These are phyloP conservation scores for Mucor lusitanicus DNA, from an alignment of 371 early-diverging fungal genomes.

Conservation along the genomic window DNA sequence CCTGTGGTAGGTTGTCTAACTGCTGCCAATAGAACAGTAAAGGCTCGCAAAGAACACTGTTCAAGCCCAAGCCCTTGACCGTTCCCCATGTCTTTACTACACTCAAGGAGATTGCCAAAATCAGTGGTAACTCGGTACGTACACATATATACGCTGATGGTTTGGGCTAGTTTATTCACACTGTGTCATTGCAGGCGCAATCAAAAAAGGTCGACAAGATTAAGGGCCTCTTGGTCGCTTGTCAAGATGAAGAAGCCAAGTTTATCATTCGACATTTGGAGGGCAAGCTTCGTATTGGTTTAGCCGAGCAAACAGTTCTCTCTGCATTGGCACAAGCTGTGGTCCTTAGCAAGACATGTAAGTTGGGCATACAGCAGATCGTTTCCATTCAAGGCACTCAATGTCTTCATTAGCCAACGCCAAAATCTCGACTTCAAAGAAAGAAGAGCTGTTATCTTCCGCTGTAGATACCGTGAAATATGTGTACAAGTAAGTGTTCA, in stretches of 20 bases:
- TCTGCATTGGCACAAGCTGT: constrained; percentile 85
- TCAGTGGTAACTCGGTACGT: constrained; percentile 73
- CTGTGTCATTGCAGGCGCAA: constrained; percentile 46
- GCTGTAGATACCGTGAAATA: constrained; percentile 85
- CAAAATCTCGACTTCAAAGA: constrained; percentile 46
- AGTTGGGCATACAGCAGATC: background rate
- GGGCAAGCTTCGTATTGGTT: constrained; percentile 96
- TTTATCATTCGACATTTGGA: constrained; percentile 93
- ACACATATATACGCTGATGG: background rate
- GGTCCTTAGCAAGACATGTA: constrained; percentile 49
- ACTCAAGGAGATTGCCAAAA: constrained; percentile 84
- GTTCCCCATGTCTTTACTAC: constrained; percentile 84
- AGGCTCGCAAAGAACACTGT: constrained; percentile 75
- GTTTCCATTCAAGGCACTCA: background rate
- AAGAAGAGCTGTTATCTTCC: constrained; percentile 58
- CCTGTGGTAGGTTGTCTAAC: background rate
- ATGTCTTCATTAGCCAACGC: constrained; percentile 1
- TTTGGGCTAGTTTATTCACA: background rate
- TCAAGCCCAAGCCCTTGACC: constrained; percentile 80
- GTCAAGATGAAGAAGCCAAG: constrained; percentile 88
- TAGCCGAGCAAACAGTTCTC: constrained; percentile 96
- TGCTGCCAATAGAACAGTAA: constrained; percentile 47
- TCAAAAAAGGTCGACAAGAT: constrained; percentile 86
- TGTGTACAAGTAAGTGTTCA: constrained; percentile 78
- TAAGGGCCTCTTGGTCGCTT: constrained; percentile 78